A percentile compares a stretch with the other conserved stretches of the same genome.
Conservation (phyloP, 2,329 filamentous ascomycete species). For the Aspergillus viridinutans region DNA sequence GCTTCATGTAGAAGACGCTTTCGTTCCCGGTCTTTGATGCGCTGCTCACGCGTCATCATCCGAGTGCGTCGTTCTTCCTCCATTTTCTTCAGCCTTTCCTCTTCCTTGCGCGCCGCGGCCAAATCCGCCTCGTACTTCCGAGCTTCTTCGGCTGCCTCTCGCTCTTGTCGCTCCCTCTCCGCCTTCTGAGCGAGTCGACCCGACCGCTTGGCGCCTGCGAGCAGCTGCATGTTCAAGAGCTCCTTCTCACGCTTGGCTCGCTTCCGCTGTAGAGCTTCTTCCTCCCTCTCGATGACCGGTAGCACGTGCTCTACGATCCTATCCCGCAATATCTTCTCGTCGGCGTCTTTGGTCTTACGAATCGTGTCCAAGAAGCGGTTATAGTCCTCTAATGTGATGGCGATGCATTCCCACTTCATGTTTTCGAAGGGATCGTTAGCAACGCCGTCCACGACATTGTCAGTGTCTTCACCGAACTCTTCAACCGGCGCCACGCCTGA, state of each 20-base stretch:
- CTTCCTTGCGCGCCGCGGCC: constrained; percentile 56
- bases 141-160: constrained; percentile 66
- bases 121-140: constrained; percentile 63
- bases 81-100: constrained; percentile 58
- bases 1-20: constrained; percentile 81
- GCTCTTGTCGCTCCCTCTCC: constrained; percentile 72
- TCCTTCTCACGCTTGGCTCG: constrained; percentile 73
- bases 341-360: constrained; percentile 71
- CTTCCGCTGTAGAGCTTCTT: constrained; percentile 65
- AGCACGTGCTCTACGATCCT: constrained; percentile 73
- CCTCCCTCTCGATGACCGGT: constrained; percentile 76
- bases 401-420: constrained; percentile 87
- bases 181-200: constrained; percentile 79
- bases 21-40: constrained; percentile 78
- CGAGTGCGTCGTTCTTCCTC: constrained; percentile 74
- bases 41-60: constrained; percentile 77
- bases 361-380: constrained; percentile 66
- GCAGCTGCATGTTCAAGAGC: constrained; percentile 72
- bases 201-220: constrained; percentile 91
- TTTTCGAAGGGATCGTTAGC: constrained; percentile 65
- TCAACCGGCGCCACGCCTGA: constrained; percentile 37
- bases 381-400: constrained; percentile 75
- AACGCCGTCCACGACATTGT: constrained; percentile 30
- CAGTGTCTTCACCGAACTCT: constrained; percentile 42
- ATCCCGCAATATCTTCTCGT: constrained; percentile 74